These are phyloP conservation scores for Thermothelomyces thermophilus DNA, from an alignment of 2,329 filamentous ascomycete genomes.

Conservation along the genomic window DNA sequence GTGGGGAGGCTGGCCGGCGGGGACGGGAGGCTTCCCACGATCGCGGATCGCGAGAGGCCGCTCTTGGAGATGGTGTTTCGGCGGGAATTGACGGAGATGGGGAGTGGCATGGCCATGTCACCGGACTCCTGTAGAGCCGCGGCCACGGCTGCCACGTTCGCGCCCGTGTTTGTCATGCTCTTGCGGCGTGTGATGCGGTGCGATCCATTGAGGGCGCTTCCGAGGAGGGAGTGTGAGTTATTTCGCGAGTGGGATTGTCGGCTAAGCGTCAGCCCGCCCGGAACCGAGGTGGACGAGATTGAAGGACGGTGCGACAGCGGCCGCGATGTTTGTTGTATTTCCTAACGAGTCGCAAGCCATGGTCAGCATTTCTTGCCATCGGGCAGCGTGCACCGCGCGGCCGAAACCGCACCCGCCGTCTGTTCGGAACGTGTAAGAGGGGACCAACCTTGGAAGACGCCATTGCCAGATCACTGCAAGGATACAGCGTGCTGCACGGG, in stretches of 20 bases:
- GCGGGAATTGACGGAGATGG: slow-evolving; percentile 51
- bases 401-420: slow-evolving; percentile 11
- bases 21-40: slow-evolving; percentile 53
- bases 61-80: slow-evolving; percentile 65
- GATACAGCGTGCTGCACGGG: slow-evolving; percentile 16
- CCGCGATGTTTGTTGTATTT: slow-evolving; percentile 59
- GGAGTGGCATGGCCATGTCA: slow-evolving; percentile 48
- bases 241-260: slow-evolving; percentile 64
- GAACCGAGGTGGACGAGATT: slow-evolving; percentile 50
- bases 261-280: slow-evolving; percentile 47
- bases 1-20: slow-evolving; percentile 63
- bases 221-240: slow-evolving; percentile 75
- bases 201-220: slow-evolving; percentile 68
- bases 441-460: slow-evolving; percentile 29
- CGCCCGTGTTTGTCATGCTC: slow-evolving; percentile 73
- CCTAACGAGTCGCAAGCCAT: slow-evolving; percentile 36
- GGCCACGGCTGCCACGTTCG: slow-evolving; percentile 69
- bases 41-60: slow-evolving; percentile 45
- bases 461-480: slow-evolving; percentile 26
- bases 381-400: slow-evolving; percentile 24
- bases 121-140: slow-evolving; percentile 64
- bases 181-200: slow-evolving; percentile 89
- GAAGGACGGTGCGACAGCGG: slow-evolving; percentile 59
- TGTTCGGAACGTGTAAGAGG: slow-evolving; percentile 8
- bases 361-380: slow-evolving; percentile 35